phyloP scores from a whole-genome alignment of 495 filamentous ascomycete genomes.

The Jackrogersella minutella region DNA sequence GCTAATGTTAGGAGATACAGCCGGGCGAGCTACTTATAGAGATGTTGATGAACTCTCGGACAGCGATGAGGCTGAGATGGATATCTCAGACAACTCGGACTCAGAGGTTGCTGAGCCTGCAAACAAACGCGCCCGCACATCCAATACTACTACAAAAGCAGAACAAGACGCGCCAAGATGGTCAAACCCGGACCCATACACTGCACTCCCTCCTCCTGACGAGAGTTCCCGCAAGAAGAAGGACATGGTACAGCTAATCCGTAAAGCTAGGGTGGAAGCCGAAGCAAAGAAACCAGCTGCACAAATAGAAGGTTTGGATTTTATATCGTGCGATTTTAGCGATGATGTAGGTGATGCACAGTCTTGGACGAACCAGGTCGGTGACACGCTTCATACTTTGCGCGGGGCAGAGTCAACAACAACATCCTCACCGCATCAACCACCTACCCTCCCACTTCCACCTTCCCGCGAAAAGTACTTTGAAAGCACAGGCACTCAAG shows the following conservation, averaged over 20 bases:
- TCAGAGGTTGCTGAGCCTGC: constrained; percentile 59
- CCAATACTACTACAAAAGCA: constrained; percentile 39
- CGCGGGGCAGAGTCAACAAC: constrained; percentile 2
- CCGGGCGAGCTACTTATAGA: constrained; percentile 52
- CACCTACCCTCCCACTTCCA: background rate
- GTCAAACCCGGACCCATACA: constrained; percentile 96
- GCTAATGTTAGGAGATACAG: constrained; percentile 48
- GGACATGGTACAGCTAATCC: constrained; percentile 85
- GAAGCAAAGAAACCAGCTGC: constrained; percentile 61
- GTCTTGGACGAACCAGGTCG: background rate
- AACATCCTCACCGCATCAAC: constrained; percentile 28
- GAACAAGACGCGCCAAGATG: constrained; percentile 70
- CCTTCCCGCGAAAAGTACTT: background rate
- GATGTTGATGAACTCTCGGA: constrained; percentile 70
- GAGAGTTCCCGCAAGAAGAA: constrained; percentile 68
- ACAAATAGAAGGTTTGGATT: constrained; percentile 70
- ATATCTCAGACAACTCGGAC: constrained; percentile 60
- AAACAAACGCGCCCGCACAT: constrained; percentile 55
- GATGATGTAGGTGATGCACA: constrained; percentile 53
- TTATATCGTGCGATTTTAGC: constrained; percentile 79
- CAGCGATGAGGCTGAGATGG: constrained; percentile 78
- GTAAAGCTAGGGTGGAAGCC: constrained; percentile 74
- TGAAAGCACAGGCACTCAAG: background rate
- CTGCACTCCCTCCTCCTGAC: constrained; percentile 76
- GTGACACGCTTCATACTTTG: background rate